phyloP scores from a whole-genome alignment of 495 filamentous ascomycete genomes.

The Penicillium longicatenatum region DNA sequence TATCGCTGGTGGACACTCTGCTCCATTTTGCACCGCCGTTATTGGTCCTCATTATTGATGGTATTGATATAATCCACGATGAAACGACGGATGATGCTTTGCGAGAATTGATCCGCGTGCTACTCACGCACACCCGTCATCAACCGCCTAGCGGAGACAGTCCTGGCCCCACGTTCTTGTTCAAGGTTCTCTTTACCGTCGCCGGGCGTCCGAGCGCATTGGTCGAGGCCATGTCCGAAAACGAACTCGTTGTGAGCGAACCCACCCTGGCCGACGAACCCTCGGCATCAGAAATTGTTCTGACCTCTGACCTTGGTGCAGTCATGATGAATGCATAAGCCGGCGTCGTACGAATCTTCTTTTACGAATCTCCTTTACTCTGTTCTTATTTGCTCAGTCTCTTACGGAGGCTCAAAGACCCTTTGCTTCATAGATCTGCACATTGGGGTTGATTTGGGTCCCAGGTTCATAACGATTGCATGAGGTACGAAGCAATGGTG shows the following conservation, averaged over 20 bases:
- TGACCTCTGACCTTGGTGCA: conserved; percentile 35
- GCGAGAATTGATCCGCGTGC: conserved; percentile 37
- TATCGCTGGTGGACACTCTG: conserved; percentile 42
- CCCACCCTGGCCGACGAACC: conserved; percentile 26
- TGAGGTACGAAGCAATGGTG: conserved; percentile 25
- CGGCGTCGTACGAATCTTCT: not conserved
- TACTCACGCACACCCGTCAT: conserved; percentile 42
- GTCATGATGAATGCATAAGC: conserved; percentile 46
- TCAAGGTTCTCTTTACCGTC: conserved; percentile 49
- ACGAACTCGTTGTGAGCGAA: conserved; percentile 36
- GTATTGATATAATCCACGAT: conserved; percentile 42
- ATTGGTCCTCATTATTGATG: conserved; percentile 46
- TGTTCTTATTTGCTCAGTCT: conserved; percentile 5
- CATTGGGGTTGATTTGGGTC: conserved; percentile 5
- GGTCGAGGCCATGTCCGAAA: conserved; percentile 43
- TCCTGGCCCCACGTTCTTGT: conserved; percentile 34
- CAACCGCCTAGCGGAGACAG: conserved; percentile 24
- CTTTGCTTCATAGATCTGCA: conserved; percentile 19
- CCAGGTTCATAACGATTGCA: conserved; percentile 23
- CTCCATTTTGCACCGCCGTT: conserved; percentile 45
- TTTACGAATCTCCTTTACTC: conserved; percentile 26
- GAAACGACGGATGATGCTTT: conserved; percentile 38
- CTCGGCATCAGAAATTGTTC: conserved; percentile 24
- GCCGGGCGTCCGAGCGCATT: conserved; percentile 37
- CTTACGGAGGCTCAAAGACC: conserved; percentile 11